Conservation (phyloP, 163 green algal genomes). For the Volvox carteri region DNA sequence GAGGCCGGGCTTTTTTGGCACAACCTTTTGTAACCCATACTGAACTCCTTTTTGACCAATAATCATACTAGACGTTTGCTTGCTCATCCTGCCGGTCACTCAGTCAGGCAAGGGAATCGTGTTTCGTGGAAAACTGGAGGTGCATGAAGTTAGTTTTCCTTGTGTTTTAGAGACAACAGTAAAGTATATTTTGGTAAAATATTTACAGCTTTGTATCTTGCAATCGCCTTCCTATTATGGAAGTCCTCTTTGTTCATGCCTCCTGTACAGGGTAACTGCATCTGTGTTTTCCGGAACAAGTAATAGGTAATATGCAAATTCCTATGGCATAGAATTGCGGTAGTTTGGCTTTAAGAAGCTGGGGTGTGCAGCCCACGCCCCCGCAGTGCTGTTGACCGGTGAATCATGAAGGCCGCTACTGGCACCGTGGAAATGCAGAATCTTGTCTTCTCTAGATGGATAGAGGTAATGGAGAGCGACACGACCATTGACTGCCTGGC, state of each 20-base stretch:
- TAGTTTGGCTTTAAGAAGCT: background rate
- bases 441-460: slow-evolving; percentile 36
- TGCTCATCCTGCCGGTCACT: slow-evolving; percentile 50
- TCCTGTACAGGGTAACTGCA: background rate
- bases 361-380: background rate
- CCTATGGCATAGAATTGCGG: background rate
- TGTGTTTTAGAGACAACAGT: background rate
- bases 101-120: background rate
- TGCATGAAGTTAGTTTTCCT: background rate
- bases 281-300: background rate
- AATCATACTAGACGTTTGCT: slow-evolving; percentile 58
- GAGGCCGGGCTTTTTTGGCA: slow-evolving; percentile 44
- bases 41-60: slow-evolving; percentile 86
- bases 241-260: background rate
- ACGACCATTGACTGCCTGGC: background rate
- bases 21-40: slow-evolving; percentile 81
- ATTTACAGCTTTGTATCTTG: background rate
- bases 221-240: background rate
- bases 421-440: slow-evolving; percentile 6
- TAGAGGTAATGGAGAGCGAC: background rate
- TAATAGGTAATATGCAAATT: background rate
- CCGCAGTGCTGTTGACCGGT: slow-evolving; percentile 19
- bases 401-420: background rate
- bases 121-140: background rate
- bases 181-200: background rate